phyloP scores from a whole-genome alignment of 208 protist species.

The Zelonia costaricensis region DNA sequence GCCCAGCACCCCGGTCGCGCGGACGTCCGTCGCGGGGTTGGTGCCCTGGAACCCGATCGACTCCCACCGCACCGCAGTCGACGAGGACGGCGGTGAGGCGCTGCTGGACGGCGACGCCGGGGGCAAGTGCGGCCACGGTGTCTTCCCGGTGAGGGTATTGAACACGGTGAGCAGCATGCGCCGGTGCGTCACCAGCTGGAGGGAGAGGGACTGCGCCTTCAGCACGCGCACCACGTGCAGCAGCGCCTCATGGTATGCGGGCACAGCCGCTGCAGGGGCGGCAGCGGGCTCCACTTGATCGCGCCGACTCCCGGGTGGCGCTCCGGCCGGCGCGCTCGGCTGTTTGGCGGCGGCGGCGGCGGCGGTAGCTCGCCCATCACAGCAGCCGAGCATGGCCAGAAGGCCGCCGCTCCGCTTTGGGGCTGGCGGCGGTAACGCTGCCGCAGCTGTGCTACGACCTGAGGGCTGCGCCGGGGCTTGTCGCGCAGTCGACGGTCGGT shows the following conservation, averaged over 20 bases:
- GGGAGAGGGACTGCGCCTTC: conserved; percentile 28
- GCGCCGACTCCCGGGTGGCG: no score
- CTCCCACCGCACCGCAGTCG: conserved; percentile 55
- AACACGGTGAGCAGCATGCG: conserved; percentile 67
- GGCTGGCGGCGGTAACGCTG: not conserved
- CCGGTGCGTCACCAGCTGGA: conserved; percentile 36
- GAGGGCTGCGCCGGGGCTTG: no score
- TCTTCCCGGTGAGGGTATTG: conserved; percentile 31
- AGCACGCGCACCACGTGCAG: conserved; percentile 31
- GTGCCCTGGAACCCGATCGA: conserved; percentile 76
- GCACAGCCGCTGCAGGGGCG: no score
- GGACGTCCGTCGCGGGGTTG: conserved; percentile 82
- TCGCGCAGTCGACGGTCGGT: no score
- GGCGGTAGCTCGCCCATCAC: not conserved
- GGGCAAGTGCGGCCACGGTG: conserved; percentile 3
- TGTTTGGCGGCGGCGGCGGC: not conserved
- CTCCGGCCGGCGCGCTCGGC: no score
- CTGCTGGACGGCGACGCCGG: not conserved
- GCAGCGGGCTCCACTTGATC: not conserved
- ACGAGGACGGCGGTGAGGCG: conserved; percentile 1
- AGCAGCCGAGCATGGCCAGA: not conserved
- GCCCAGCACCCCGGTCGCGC: conserved; percentile 68
- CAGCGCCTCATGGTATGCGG: not conserved
- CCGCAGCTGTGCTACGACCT: no score
- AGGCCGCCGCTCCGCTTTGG: not conserved